Evolutionary conservation across 495 filamentous ascomycete species (phyloP), one percentile per base, ranked within the genome.

Genomic region (Achaetomiella virescens): DNA sequence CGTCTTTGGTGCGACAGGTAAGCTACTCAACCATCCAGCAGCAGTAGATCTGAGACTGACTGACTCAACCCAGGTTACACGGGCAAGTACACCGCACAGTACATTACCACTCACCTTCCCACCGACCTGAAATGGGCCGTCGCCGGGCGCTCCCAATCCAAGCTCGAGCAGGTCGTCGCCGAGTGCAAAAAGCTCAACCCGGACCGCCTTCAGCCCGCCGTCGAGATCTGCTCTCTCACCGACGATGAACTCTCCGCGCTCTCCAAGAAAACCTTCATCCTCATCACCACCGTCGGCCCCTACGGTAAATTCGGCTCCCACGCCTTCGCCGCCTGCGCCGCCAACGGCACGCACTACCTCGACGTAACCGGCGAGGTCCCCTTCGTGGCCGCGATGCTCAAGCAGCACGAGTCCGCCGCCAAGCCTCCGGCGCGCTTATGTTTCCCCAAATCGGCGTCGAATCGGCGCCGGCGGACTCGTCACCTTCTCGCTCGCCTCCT

Each of bases 111-210:
- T 37, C 70, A 81, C 52, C 78, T 89, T 2, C 90, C 92, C 1
- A 92, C 89, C 8, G 75, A 87, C 66, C 67, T 96, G 22, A 91
- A 83, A 75, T 97, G 92, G 92, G 92, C 91, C 22, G 74, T 96
- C 45, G 89, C 91, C 10, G 92, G 92, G 17, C 86, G 92, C 25
- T 91, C 89, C 8, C 70, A 74, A 22, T 66, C 72, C 42, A 97
- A 95, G 68, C 78, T 97, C 12, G 78, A 86, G 57, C 63, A 71
- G 20, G 70, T 96, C 22, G 79, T 81, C n/a, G 70, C 81, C 58
- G 80, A 86, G 52, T 78, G 88, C 63, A 82, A 83, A 55, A 54
- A 65, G 15, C 66, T 89, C 41, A 89, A 90, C 68, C 73, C 81
- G 4, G 85, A 95, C 70, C 84, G 91, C 24, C 52, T 71, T 44